Evolutionary conservation across 192 early-diverging fungal species (phyloP), one percentile per base, ranked within the genome.

Genomic region (Podila verticillata): DNA sequence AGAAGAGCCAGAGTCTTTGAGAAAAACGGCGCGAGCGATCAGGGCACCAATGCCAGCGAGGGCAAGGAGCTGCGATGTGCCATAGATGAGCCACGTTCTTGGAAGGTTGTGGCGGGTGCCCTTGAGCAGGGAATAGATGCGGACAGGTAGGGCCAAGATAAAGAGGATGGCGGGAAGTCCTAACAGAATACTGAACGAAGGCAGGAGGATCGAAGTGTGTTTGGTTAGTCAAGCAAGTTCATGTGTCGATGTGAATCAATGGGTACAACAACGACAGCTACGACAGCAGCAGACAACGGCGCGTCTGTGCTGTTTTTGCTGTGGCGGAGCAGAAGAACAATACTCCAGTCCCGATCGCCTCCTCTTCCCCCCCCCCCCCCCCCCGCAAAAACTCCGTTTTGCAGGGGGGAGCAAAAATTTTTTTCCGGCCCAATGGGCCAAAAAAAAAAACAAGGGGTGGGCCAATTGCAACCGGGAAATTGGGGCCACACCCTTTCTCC

Each of bases 51-150:
- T 5, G 4, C 56, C 54, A n/a, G 74, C 57, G 9, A 77, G 20
- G 5, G 51, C 30, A 5, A 77, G 34, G 22, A 77, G n/a, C 19
- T 77, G 74, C 3, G 74, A 77, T 29, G 63, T 1, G 7, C 66
- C 61, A 30, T 77, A 70, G 48, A 77, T 65, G 20, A 51, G 22
- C 61, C 63, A 70, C 9, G 74, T 65, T 10, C 44, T 63, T 19
- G 66, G 66, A 20, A 70, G 61, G 30, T 62, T 63, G 31, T 77
- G 74, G 20, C 39, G 67, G 1, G 31, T 63, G 22, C 63, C 67
- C 12, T 26, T 54, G 13, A 65, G 15, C 4, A 77, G 30, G 19
- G 29, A n/a, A 26, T 34, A 49, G 10, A 32, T 22, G 10, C 67
- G 63, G 47, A 35, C 36, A 6, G 30, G 22, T 7, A 77, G 65